These are phyloP conservation scores for Astragalus membranaceus DNA, from an alignment of 306 rosid species.

Conservation along the genomic window DNA sequence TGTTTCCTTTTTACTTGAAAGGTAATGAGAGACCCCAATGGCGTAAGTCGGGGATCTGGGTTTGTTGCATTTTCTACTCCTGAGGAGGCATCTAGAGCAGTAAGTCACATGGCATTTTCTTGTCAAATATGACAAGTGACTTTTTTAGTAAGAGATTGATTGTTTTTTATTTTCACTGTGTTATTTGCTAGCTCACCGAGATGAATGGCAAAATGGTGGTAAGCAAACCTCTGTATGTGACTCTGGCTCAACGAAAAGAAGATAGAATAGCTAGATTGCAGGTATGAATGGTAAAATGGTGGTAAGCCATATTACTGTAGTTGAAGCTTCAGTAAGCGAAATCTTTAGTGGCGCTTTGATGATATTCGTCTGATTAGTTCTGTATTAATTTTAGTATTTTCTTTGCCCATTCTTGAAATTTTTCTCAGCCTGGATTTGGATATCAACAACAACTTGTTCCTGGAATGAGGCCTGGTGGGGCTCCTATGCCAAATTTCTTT, in stretches of 20 bases:
- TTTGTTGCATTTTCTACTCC: too few relatives aligned
- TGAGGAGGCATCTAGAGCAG: too few relatives aligned
- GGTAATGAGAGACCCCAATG: slow-evolving; percentile 99
- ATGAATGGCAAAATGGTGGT: slow-evolving; percentile 83
- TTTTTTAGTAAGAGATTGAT: too few relatives aligned
- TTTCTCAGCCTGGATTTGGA: too few relatives aligned
- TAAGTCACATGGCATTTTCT: too few relatives aligned
- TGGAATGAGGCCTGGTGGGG: slow-evolving; percentile 98
- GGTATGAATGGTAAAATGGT: slow-evolving; percentile 55
- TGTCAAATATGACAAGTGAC: too few relatives aligned
- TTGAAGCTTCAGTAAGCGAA: not conserved
- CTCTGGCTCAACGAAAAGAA: slow-evolving; percentile 94
- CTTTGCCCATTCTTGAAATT: not conserved
- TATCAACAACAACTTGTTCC: slow-evolving; percentile 98
- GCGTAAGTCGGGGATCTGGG: too few relatives aligned
- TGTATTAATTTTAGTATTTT: not conserved
- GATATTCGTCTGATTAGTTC: not conserved
- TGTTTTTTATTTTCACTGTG: too few relatives aligned
- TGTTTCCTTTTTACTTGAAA: slow-evolving; percentile 24
- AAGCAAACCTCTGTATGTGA: slow-evolving; percentile 95
- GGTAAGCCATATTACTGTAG: slow-evolving; percentile 37
- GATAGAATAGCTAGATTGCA: slow-evolving; percentile 97
- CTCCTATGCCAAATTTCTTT: slow-evolving; percentile 90
- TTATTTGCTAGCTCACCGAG: too few relatives aligned
- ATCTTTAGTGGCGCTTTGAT: not conserved